Percentiles rank a stretch among this genome's conserved stretches.
These are phyloP conservation scores for Trichoderma aggressivum DNA, from an alignment of 2,329 filamentous ascomycete species.

Conservation along the genomic window DNA sequence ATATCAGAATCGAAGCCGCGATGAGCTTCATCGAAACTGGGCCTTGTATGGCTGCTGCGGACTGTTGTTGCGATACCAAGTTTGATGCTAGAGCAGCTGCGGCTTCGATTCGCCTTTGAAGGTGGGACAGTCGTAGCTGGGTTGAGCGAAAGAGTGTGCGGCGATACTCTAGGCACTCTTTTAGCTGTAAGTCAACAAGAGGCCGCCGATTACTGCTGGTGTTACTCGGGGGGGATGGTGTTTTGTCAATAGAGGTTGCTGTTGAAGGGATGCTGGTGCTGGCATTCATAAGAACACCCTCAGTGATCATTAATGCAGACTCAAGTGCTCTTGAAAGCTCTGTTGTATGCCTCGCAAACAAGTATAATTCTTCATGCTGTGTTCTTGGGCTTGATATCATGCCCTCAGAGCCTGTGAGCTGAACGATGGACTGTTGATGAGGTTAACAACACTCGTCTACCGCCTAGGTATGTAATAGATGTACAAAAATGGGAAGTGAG, in stretches of 20 bases:
- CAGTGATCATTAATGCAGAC: conserved; percentile 27
- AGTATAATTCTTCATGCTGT: conserved; percentile 30
- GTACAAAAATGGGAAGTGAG: neutral
- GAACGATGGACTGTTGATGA: conserved; percentile 25
- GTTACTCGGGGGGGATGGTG: neutral
- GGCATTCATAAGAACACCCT: conserved; percentile 10
- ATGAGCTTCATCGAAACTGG: conserved; percentile 38
- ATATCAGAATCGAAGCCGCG: conserved; percentile 37
- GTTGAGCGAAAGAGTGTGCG: conserved; percentile 35
- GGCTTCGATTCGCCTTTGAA: conserved; percentile 36
- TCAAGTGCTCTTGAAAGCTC: conserved; percentile 30
- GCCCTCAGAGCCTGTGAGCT: conserved; percentile 21
- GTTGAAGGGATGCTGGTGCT: neutral
- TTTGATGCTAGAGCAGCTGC: conserved; percentile 36
- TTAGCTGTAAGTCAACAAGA: conserved; percentile 27
- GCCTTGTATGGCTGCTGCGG: conserved; percentile 34
- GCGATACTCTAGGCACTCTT: conserved; percentile 31
- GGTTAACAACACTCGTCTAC: neutral
- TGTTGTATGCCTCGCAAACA: conserved; percentile 31
- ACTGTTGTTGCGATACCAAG: conserved; percentile 37
- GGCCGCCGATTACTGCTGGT: conserved; percentile 5
- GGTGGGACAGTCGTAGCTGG: conserved; percentile 33
- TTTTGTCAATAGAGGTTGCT: neutral
- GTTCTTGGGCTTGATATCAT: conserved; percentile 23
- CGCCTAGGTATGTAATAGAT: neutral